Evolutionary conservation across 1,284 basidiomycete species (phyloP), one percentile per base, ranked within the genome.

Genomic region (Ganoderma leucocontextum): DNA sequence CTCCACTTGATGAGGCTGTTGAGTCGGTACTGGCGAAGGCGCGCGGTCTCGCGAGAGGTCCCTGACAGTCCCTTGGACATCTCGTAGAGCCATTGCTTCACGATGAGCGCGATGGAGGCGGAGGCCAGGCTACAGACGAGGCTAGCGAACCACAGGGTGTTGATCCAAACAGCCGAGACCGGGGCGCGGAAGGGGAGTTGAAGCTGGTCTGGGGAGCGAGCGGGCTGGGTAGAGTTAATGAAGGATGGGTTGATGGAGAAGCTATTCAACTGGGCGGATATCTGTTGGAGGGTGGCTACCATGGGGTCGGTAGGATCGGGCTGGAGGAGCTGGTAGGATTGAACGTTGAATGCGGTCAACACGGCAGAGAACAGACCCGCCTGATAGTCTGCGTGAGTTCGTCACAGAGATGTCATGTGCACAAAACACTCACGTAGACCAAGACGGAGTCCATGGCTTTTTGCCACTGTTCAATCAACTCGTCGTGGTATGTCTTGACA

Each of bases 21-120:
- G 44, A 70, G 69, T 0, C 75, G 75, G 55, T 75, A 64, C 60
- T 75, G 75, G 8, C 76, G 73, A 19, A 74, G 35, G 15, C 68
- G 66, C 12, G 64, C 53, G 36, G 25, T 62, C n/a, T 67, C 58
- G 29, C 53, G 42, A 8, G 60, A 61, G 33, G 62, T 52, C 38
- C 61, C 64, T 2, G 55, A 41, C 17, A 70, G 65, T 7, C 61
- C 61, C 9, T n/a, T 33, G 5, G n/a, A 59, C 3, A 38, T 10
- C 29, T 70, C 60, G 13, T 70, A 64, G 1, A 71, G 49, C 73
- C 73, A 74, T 47, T 74, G 72, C 57, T 73, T 74, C 41, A 67
- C 73, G 0, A 70, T 29, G 4, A 74, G 67, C 4, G 68, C 70
- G 8, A 68, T 62, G 1, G 67, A 62, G 2, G 73, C 72, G 6